These are phyloP conservation scores for Pseudopediastrum boryanum DNA, from an alignment of 139 green algal species.

Conservation along the genomic window DNA sequence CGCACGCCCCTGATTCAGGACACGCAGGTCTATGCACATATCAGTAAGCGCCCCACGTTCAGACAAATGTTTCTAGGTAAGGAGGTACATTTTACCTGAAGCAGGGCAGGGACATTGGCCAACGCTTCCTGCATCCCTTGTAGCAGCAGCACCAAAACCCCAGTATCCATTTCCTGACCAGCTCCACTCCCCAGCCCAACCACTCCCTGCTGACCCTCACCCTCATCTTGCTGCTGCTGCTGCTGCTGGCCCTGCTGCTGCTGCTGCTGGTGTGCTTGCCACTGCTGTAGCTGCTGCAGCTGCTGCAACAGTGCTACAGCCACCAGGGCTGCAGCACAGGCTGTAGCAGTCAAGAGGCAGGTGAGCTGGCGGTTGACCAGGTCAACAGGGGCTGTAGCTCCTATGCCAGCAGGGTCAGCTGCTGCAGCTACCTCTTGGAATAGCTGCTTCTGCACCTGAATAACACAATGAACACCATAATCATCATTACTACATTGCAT, in stretches of 20 bases:
- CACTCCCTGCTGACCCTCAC: not conserved
- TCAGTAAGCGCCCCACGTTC: no score
- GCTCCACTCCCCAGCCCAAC: not conserved
- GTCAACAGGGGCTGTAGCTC: not conserved
- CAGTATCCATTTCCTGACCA: no score
- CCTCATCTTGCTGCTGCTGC: not conserved
- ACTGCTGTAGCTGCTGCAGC: slow-evolving; percentile 2
- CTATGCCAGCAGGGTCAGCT: not conserved
- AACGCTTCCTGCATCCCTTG: no score
- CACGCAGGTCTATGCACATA: no score
- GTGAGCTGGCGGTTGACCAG: not conserved
- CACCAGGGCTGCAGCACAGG: not conserved
- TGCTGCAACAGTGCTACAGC: not conserved
- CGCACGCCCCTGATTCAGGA: no score
- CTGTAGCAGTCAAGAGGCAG: not conserved
- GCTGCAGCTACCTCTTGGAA: slow-evolving; percentile 1
- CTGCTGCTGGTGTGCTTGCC: slow-evolving; percentile 8
- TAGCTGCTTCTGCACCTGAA: no score
- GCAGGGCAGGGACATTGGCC: no score
- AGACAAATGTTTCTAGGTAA: no score
- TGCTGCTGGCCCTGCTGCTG: not conserved
- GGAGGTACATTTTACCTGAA: no score
- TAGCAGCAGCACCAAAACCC: no score
- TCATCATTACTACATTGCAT: no score
- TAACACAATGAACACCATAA: no score